Evolutionary conservation across 768 basidiomycete genomes (phyloP).

Genomic region (Leccinum broughii): DNA sequence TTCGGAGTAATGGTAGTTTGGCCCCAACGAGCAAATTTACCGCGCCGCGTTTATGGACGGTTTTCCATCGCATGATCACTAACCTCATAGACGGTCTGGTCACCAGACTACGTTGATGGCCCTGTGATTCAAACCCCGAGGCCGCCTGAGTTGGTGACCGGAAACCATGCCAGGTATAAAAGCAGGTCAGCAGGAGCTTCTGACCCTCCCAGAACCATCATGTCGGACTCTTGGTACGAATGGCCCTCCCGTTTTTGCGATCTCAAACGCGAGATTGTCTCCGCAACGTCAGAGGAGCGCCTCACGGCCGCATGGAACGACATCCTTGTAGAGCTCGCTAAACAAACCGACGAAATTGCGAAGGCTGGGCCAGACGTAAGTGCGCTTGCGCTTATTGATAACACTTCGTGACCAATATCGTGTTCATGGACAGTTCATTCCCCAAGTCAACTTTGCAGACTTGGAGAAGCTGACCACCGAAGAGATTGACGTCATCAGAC

Average conservation of each 20-base stretch:
- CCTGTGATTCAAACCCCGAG: not conserved
- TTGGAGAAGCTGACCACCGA: slow-evolving; percentile 47
- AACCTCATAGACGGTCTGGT: not conserved
- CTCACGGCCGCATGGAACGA: slow-evolving; percentile 59
- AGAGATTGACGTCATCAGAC: slow-evolving; percentile 49
- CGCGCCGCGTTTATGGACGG: no score
- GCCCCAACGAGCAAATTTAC: not conserved
- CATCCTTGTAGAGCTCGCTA: slow-evolving; percentile 51
- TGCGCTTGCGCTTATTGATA: not conserved
- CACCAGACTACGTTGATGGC: not conserved
- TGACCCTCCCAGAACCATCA: slow-evolving; percentile 4
- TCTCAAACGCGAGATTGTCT: slow-evolving; percentile 58
- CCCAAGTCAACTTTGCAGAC: slow-evolving; percentile 59
- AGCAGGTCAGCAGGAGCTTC: not conserved
- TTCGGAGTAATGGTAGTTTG: slow-evolving; percentile 5
- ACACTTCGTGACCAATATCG: not conserved
- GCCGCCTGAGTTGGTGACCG: not conserved
- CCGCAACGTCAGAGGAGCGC: slow-evolving; percentile 46
- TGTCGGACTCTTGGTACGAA: slow-evolving; percentile 11
- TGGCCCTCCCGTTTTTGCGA: slow-evolving; percentile 49
- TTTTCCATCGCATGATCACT: not conserved
- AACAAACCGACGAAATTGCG: slow-evolving; percentile 45
- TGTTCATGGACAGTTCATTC: slow-evolving; percentile 47
- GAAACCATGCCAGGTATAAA: slow-evolving; percentile 13
- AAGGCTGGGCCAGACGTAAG: slow-evolving; percentile 51